Conservation (phyloP, 257 asterid species). For the Linaria vulgaris region DNA sequence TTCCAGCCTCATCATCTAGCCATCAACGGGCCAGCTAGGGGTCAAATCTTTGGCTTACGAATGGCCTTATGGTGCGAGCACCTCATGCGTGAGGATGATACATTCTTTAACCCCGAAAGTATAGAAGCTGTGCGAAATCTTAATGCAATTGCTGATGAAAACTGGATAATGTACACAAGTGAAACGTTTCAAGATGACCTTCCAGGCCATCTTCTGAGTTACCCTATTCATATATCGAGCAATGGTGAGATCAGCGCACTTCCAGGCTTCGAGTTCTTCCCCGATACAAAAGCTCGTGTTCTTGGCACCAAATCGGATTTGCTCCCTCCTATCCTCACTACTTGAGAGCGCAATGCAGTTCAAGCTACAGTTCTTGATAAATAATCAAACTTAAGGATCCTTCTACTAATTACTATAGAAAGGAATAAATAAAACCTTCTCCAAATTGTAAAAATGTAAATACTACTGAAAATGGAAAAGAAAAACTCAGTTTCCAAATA, state of each 20-base stretch:
- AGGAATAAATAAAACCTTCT: too few relatives aligned
- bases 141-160: slow-evolving; percentile 52
- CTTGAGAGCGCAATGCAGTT: slow-evolving; percentile 27
- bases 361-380: too few relatives aligned
- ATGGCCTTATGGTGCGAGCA: slow-evolving; percentile 87
- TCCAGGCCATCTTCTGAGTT: slow-evolving; percentile 74
- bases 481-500: too few relatives aligned
- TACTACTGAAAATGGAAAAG: too few relatives aligned
- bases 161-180: slow-evolving; percentile 56
- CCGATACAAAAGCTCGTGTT: slow-evolving; percentile 80
- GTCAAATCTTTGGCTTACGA: slow-evolving; percentile 55
- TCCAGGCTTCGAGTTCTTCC: slow-evolving; percentile 65
- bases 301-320: slow-evolving; percentile 56
- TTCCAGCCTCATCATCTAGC: slow-evolving; percentile 74
- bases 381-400: too few relatives aligned
- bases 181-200: slow-evolving; percentile 43
- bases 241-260: slow-evolving; percentile 48
- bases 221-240: slow-evolving; percentile 53
- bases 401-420: too few relatives aligned
- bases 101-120: slow-evolving; percentile 51
- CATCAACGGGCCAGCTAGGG: slow-evolving; percentile 37
- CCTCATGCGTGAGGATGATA: slow-evolving; percentile 32
- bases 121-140: slow-evolving; percentile 49
- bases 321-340: slow-evolving; percentile 79
- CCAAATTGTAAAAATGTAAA: too few relatives aligned